Percentiles rank a stretch among this genome's conserved stretches.
Evolutionary conservation across 306 rosid genomes (phyloP).

Genomic region (Prunus armeniaca): DNA sequence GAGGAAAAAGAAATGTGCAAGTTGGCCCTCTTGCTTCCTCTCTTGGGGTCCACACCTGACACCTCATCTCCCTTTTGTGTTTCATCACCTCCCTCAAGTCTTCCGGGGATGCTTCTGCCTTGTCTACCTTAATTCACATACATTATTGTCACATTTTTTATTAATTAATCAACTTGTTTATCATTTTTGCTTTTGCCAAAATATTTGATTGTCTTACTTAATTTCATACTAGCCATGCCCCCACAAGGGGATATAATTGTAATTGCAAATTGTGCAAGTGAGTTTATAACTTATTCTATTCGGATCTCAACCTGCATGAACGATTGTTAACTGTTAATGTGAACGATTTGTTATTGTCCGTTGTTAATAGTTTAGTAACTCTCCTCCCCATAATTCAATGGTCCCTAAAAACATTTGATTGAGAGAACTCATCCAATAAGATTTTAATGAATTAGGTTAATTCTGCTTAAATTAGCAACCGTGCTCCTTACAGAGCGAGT

Average conservation of each 20-base stretch:
- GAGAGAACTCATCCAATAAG: background rate
- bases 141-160: constrained; percentile 4
- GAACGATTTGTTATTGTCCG: too few species aligned
- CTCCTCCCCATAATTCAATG: too few species aligned
- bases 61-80: background rate
- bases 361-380: too few species aligned
- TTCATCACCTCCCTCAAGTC: background rate
- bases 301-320: too few species aligned
- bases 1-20: constrained; percentile 1
- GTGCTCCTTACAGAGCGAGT: background rate
- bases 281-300: too few species aligned
- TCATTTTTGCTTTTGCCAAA: background rate
- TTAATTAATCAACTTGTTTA: background rate
- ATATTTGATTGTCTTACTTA: background rate
- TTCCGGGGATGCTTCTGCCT: background rate
- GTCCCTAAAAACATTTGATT: too few species aligned
- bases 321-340: too few species aligned
- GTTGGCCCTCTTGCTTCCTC: constrained; percentile 25
- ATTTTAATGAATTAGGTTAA: background rate
- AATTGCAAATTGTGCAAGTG: too few species aligned
- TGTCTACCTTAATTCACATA: background rate
- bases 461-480: background rate
- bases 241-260: too few species aligned
- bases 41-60: constrained; percentile 3
- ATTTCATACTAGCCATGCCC: background rate